Conservation (phyloP, 192 early-diverging fungal genomes). For the Coemansia sp. region DNA sequence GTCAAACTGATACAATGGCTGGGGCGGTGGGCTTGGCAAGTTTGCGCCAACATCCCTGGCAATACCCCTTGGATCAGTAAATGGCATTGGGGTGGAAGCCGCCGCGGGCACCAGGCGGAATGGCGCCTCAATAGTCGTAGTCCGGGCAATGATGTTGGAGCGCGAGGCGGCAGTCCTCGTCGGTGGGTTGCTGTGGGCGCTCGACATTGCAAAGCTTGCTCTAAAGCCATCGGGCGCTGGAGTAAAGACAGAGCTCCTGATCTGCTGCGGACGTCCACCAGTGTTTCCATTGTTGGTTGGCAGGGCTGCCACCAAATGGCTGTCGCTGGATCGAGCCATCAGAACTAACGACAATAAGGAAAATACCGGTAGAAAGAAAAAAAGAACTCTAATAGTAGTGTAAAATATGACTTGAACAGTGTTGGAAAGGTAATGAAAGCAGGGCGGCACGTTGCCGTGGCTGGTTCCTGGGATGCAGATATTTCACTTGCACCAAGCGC, state of each 20-base stretch:
- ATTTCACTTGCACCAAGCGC: neutral
- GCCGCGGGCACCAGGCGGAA: neutral
- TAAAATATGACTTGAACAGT: neutral
- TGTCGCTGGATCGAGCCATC: neutral
- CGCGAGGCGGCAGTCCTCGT: neutral
- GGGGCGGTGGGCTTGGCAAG: neutral
- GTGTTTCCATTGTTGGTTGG: neutral
- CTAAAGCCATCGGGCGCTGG: neutral
- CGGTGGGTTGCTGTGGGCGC: neutral
- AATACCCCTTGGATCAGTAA: too few relatives aligned
- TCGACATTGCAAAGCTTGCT: neutral
- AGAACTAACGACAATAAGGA: neutral
- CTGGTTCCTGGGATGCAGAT: neutral
- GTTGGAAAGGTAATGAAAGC: neutral
- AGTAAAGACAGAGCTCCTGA: neutral
- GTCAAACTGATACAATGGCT: constrained; percentile 14
- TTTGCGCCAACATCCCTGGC: neutral
- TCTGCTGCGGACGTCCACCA: neutral
- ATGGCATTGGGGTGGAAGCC: neutral
- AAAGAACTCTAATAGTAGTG: neutral
- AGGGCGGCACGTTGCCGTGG: neutral
- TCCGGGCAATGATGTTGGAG: neutral
- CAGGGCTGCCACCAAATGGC: neutral
- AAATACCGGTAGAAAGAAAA: neutral
- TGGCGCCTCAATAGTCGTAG: constrained; percentile 9